A percentile compares a stretch with the other conserved stretches of the same genome.
phyloP scores from a whole-genome alignment of 352 stramenopile genomes.

The Detonula confervacea region DNA sequence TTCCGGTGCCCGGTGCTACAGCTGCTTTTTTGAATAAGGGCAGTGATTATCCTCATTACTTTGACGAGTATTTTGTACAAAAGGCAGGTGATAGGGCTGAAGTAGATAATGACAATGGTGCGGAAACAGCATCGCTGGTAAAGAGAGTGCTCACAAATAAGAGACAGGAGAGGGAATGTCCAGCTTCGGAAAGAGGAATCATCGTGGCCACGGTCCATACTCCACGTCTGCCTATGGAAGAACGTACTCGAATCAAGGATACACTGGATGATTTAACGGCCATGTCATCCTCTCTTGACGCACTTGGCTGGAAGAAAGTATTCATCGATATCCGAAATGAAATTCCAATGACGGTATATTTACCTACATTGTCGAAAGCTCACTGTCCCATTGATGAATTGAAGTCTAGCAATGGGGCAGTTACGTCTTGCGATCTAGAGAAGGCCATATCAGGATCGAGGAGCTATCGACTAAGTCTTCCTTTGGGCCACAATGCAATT shows the following conservation, averaged over 20 bases:
- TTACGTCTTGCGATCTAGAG: conserved; percentile 65
- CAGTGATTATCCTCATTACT: conserved; percentile 67
- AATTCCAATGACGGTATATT: conserved; percentile 56
- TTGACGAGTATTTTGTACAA: conserved; percentile 21
- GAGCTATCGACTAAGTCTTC: conserved; percentile 55
- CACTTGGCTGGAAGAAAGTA: conserved; percentile 83
- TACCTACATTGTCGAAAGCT: conserved; percentile 36
- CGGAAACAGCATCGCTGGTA: background rate
- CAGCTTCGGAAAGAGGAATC: conserved; percentile 37
- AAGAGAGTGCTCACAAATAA: conserved; percentile 1
- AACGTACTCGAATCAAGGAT: background rate
- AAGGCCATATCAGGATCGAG: conserved; percentile 29
- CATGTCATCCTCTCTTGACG: conserved; percentile 74
- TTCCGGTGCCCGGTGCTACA: conserved; percentile 78
- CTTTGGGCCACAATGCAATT: conserved; percentile 82
- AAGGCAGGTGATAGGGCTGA: too few species aligned
- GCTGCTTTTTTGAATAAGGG: conserved; percentile 71
- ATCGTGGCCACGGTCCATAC: conserved; percentile 46
- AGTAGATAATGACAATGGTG: too few species aligned
- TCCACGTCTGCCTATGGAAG: conserved; percentile 5
- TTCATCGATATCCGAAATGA: conserved; percentile 76
- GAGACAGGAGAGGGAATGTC: conserved; percentile 11
- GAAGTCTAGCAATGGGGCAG: conserved; percentile 36
- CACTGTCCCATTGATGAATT: conserved; percentile 33
- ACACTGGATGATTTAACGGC: conserved; percentile 46